Evolutionary conservation across 148 eudicot species (phyloP).

Genomic region (Vaccinium macrocarpon): DNA sequence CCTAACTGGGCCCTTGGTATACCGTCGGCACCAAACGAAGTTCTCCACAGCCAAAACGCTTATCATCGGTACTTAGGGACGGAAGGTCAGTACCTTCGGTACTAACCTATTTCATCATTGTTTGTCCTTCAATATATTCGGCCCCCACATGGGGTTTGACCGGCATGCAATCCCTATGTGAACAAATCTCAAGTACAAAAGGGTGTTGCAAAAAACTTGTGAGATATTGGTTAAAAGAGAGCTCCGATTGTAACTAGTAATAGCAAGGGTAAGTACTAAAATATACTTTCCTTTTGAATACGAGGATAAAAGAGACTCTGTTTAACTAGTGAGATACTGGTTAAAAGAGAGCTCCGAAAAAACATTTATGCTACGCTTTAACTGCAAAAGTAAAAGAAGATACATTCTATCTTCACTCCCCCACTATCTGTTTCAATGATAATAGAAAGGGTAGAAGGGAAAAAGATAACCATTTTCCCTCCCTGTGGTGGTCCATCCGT

Average conservation of each 20-base stretch:
- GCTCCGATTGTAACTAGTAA: not conserved
- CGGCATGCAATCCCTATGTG: not conserved
- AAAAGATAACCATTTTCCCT: not conserved
- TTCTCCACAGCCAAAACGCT: too few relatives aligned
- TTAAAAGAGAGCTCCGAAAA: not conserved
- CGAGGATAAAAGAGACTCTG: not conserved
- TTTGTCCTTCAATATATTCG: too few relatives aligned
- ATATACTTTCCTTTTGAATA: not conserved
- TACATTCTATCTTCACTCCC: not conserved
- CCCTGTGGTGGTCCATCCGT: not conserved
- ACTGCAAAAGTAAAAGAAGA: not conserved
- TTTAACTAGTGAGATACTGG: too few relatives aligned
- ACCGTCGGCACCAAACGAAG: too few relatives aligned
- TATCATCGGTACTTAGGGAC: too few relatives aligned
- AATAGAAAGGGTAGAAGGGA: not conserved
- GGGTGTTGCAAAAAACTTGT: not conserved
- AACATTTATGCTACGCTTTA: not conserved
- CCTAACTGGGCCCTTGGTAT: too few relatives aligned
- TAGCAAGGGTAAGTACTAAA: not conserved
- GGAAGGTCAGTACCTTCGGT: too few relatives aligned
- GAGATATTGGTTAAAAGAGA: not conserved
- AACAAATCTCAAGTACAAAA: not conserved
- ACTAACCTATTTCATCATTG: too few relatives aligned
- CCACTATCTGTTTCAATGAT: not conserved
- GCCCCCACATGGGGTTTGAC: slow-evolving; percentile 11